phyloP scores from a whole-genome alignment of 495 filamentous ascomycete genomes.

The Bacidia gigantensis region DNA sequence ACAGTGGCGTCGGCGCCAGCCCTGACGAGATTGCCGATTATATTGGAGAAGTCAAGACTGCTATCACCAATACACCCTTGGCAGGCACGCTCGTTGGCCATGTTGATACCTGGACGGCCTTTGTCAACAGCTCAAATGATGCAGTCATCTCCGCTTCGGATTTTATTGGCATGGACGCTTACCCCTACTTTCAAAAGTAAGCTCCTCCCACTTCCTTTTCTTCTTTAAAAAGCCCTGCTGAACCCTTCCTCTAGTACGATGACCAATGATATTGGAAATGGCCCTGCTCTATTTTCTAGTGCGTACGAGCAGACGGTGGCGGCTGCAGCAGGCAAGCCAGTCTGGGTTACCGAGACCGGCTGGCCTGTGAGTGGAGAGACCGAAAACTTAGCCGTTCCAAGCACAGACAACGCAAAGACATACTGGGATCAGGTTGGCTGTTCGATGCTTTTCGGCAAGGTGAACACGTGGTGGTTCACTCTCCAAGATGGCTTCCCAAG shows the following conservation, averaged over 20 bases:
- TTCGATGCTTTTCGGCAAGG: conserved; percentile 41
- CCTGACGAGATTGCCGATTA: conserved; percentile 48
- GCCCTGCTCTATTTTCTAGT: conserved; percentile 46
- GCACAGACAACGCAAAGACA: conserved; percentile 48
- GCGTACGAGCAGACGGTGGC: conserved; percentile 44
- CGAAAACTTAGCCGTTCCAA: conserved; percentile 44
- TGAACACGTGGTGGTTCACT: conserved; percentile 54
- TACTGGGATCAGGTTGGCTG: conserved; percentile 74
- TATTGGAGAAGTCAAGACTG: conserved; percentile 48
- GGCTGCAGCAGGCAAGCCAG: conserved; percentile 49
- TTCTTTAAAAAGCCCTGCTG: too few relatives aligned
- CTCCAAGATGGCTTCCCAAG: conserved; percentile 47
- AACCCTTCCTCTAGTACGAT: conserved; percentile 45
- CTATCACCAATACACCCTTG: conserved; percentile 46
- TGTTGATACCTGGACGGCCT: conserved; percentile 83
- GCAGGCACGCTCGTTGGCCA: conserved; percentile 53
- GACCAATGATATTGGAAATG: conserved; percentile 49
- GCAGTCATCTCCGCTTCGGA: conserved; percentile 53
- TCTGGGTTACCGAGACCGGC: conserved; percentile 80
- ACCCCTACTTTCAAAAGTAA: conserved; percentile 39
- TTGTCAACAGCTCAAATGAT: conserved; percentile 57
- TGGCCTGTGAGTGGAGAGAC: conserved; percentile 53
- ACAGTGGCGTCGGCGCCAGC: conserved; percentile 43
- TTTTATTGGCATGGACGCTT: conserved; percentile 59
- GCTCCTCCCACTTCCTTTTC: too few relatives aligned